Base-by-base conservation (phyloP, 768 basidiomycete species). In the Hericium erinaceus region DNA sequence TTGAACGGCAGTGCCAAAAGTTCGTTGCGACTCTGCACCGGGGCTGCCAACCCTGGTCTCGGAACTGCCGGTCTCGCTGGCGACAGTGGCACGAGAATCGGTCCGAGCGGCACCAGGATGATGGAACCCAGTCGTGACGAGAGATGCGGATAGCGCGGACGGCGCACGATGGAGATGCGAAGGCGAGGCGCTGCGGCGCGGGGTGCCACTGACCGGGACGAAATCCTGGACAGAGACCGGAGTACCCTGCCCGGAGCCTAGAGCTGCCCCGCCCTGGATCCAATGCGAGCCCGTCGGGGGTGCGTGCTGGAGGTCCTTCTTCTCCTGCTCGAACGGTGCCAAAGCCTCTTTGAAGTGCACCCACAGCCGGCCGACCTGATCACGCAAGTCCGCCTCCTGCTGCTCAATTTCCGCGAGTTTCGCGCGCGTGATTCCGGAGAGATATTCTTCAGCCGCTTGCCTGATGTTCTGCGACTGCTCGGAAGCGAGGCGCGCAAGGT, bases 81-180 rank as follows among this genome's bases (percentile, higher is more conserved):
- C 9, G 5, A 33, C 33, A 8, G 33, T 33, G 33, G 33, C 33
- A 2, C 33, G 33, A 33, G 44, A 18, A 2, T 46, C 44, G 15
- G 15, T 51, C 44, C 20, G 44, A 9, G 44, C 5, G 44, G 44
- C 44, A 16, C n/a, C 8, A 10, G 44, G 44, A 18, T n/a, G 44
- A 15, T 46, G 44, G n/a, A 46, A 18, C 15, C 72, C 71, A 18
- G 84, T 76, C 20, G 78, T 79, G 6, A 77, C 81, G 48, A 89
- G 73, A 38, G 87, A 88, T n/a, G 80, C 80, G 18, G 87, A 89
- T 46, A 90, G 78, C 5, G 83, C 80, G 54, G 87, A 90, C 37
- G 76, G 60, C 48, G 41, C 57, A 73, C 33, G 76, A 72, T 26
- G 69, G 64, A 26, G 74, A 33, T 46, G 67, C 5, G 78, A 66